Evolutionary conservation across 306 rosid species (phyloP), one percentile per base, ranked within the genome.

Genomic region (Rosa chinensis): DNA sequence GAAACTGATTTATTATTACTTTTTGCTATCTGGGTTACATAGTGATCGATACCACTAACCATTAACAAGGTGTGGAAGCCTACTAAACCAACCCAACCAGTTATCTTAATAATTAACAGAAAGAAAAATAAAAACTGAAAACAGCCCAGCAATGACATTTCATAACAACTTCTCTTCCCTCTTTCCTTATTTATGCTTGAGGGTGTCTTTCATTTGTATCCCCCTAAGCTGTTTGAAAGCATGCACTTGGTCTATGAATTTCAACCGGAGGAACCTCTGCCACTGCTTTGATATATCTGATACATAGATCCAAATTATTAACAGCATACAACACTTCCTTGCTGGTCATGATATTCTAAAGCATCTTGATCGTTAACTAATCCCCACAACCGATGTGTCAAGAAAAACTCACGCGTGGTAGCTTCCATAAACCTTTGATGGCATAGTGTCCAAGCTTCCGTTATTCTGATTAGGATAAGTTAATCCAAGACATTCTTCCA

Each of bases 401-500:
- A 14, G 20, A 53, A 37, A 73, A 32, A 20, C 11, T 73, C 47
- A 52, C 18, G 8, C 4, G 64, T 11, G 52, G 47, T 50, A 35
- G 10, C 64, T 52, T 1, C 35, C 35, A 37, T 73, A 16, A 73
- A 73, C 64, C 40, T 77, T 66, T 12, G 73, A 32, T 12, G 63
- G 8, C 58, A 76, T 28, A 40, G 9, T 6, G 40, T 77, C 73
- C 5, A 64, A 48, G 64, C 40, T 28, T 44, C 73, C 80, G 48
- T 18, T 35, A 48, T 20, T 77, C 43, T 64, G 80, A 49, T 48
- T 35, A 77, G 71, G 80, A 11, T 77, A 12, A 32, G 66, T 12
- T 12, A 49, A 18, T 18, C 80, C 73, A 49, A 77, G 42, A 48
- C 49, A 10, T 7, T 77, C 73, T 32, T 76, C 37, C 79, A 37